Base-by-base conservation (phyloP, 257 asterid species). In the Solanum chmielewskii region DNA sequence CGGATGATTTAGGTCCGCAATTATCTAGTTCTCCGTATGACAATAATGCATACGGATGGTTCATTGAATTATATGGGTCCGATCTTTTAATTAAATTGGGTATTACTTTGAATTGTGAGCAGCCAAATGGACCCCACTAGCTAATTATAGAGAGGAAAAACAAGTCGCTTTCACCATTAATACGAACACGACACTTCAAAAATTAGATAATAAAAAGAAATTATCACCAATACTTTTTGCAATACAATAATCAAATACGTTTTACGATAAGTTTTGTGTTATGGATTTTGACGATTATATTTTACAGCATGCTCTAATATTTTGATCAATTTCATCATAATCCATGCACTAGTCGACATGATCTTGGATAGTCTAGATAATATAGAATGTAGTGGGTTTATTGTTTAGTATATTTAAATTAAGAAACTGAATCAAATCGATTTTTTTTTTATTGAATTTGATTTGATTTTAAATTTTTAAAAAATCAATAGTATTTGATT, bases 1-100 rank as follows among this genome's bases (percentile, higher is more conserved):
- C 5, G 6, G 3, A 68, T 14, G 0, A 29, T 29, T 68, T 0
- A 13, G 0, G 1, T 12, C 75, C 23, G 0, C 33, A 14, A 2
- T 68, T 29, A 68, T 68, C 39, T 1, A 68, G 1, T 4, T 68
- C 74, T 12, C 29, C 11, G 21, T 14, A 69, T 69, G 41, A 15
- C 75, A 69, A n/a, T 76, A 76, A 76, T 76, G 16, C 5, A 42
- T n/a, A 42, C 11, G 37, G 60, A 42, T 45, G 62, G 39, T 37
- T 42, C 83, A 77, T 42, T 77, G 14, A 78, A 45, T 4, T 16
- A 27, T 16, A 45, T 45, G 84, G 84, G 66, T 44, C 42, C 66
- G 42, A n/a, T 25, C 10, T 0, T 9, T 78, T 4, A 49, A 78
- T 37, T 33, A 70, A 56, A 31, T 37, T 3, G 80, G 68, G 13